Evolutionary conservation across 2,329 filamentous ascomycete genomes (phyloP).

Genomic region (Lithohypha guttulata): DNA sequence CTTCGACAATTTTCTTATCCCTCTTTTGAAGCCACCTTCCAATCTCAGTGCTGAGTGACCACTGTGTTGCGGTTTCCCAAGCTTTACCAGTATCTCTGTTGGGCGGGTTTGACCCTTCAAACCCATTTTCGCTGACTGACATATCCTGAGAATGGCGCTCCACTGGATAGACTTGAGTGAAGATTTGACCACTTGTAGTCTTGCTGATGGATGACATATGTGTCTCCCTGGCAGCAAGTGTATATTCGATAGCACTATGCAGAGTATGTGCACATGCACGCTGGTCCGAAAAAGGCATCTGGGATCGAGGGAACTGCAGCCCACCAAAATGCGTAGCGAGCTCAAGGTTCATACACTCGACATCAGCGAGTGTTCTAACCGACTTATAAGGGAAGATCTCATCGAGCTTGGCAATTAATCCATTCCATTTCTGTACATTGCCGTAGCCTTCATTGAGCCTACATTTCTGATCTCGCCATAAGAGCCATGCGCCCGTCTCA

Average conservation of each 20-base stretch:
- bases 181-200: too few relatives aligned
- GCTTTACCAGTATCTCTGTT: neutral
- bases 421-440: neutral
- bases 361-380: neutral
- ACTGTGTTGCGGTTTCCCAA: neutral
- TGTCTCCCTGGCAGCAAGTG: neutral
- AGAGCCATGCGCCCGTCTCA: constrained; percentile 2
- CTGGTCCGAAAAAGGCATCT: neutral
- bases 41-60: neutral
- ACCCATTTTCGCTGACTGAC: neutral
- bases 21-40: neutral
- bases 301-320: neutral
- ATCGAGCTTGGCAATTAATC: neutral
- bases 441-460: neutral
- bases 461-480: constrained; percentile 1
- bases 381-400: neutral
- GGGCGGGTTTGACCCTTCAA: neutral
- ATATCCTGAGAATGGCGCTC: neutral
- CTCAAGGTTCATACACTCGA: constrained; percentile 2
- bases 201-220: neutral
- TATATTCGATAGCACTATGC: neutral
- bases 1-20: neutral
- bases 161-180: neutral
- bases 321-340: neutral
- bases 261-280: neutral